These are phyloP conservation scores for Candolleomyces aberdarensis DNA, from an alignment of 768 basidiomycete genomes.

Conservation along the genomic window DNA sequence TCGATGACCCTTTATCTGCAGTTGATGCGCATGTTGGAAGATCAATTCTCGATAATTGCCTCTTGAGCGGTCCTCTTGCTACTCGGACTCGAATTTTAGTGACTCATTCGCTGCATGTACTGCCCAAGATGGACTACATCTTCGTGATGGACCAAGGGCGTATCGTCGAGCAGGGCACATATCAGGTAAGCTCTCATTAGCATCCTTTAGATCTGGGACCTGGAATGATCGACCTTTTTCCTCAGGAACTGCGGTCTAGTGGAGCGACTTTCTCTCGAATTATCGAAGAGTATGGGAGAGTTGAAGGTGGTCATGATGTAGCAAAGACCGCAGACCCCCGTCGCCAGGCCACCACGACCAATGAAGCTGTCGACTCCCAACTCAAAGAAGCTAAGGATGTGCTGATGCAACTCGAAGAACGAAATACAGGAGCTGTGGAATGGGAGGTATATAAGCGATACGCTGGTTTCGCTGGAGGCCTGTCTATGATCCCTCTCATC, in stretches of 20 bases:
- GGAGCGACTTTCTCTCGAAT: too few relatives aligned
- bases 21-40: slow-evolving; percentile 78
- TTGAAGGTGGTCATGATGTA: too few relatives aligned
- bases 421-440: slow-evolving; percentile 51
- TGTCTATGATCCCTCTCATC: slow-evolving; percentile 44
- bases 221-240: too few relatives aligned
- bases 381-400: slow-evolving; percentile 12
- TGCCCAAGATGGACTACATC: slow-evolving; percentile 59
- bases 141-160: slow-evolving; percentile 58
- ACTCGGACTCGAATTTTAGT: slow-evolving; percentile 59
- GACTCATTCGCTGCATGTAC: slow-evolving; percentile 56
- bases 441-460: slow-evolving; percentile 51
- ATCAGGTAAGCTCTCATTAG: slow-evolving; percentile 33
- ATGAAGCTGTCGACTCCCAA: background rate
- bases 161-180: slow-evolving; percentile 64
- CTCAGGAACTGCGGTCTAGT: too few relatives aligned
- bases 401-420: slow-evolving; percentile 58
- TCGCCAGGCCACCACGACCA: background rate
- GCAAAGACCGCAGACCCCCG: too few relatives aligned
- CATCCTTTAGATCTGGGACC: background rate
- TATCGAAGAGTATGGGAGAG: too few relatives aligned
- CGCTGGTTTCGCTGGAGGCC: slow-evolving; percentile 43
- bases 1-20: slow-evolving; percentile 81
- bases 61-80: slow-evolving; percentile 50
- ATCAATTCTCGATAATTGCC: slow-evolving; percentile 58